Conservation (phyloP, 2,329 filamentous ascomycete genomes). For the Botrytis galanthina region DNA sequence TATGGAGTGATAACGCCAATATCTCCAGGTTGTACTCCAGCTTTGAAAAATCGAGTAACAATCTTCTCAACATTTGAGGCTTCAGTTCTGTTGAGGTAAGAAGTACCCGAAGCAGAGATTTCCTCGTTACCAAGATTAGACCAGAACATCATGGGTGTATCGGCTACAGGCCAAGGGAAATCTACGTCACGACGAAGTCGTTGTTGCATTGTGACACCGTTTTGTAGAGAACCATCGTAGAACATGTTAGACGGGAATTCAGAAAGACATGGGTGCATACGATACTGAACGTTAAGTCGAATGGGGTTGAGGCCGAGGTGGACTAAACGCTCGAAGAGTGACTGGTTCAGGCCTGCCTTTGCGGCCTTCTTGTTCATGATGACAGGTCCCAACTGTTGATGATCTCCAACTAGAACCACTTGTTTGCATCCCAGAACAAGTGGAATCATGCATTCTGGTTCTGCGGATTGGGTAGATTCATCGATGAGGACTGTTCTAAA, state of each 20-base stretch:
- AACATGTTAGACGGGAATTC: constrained; percentile 99
- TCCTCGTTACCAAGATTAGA: constrained; percentile 97
- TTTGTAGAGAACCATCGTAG: constrained; percentile 95
- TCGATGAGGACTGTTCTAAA: constrained; percentile 98
- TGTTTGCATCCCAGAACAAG: constrained; percentile 97
- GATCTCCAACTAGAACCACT: constrained; percentile 96
- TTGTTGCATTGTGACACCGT: constrained; percentile 87
- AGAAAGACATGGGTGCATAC: constrained; percentile 97
- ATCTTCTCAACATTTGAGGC: constrained; percentile 98
- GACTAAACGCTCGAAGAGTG: constrained; percentile 94
- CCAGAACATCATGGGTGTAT: constrained; percentile 99
- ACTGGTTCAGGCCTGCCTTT: constrained; percentile 95
- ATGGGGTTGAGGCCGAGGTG: constrained; percentile 89
- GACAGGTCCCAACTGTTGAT: constrained; percentile 95
- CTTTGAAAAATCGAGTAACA: constrained; percentile 97
- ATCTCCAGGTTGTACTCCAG: constrained; percentile 86
- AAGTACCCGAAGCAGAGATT: constrained; percentile 95
- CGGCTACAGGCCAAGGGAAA: constrained; percentile 93
- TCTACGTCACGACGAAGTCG: constrained; percentile 90
- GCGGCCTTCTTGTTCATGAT: constrained; percentile 99
- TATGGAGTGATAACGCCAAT: constrained; percentile 99
- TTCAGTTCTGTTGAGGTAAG: constrained; percentile 96
- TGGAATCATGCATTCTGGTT: constrained; percentile 98
- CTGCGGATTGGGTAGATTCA: constrained; percentile 95
- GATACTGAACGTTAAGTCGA: constrained; percentile 93